Evolutionary conservation across 2,329 filamentous ascomycete species (phyloP).

Genomic region (Pyrenophora graminea): DNA sequence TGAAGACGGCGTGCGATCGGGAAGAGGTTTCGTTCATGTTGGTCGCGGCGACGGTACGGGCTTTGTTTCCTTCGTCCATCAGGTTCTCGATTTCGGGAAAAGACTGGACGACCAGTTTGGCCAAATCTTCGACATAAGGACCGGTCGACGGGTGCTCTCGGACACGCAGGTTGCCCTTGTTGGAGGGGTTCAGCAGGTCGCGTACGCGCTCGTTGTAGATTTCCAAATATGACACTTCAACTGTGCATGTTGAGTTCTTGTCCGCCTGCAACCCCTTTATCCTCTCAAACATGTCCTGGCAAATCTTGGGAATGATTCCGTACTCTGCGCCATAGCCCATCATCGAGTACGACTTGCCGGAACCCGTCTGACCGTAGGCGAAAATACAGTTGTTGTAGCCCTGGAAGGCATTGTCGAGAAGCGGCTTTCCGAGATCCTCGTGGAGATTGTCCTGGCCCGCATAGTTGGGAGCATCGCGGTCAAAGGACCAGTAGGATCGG

Average conservation of each 20-base stretch:
- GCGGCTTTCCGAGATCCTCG: conserved; percentile 81
- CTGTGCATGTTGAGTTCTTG: conserved; percentile 80
- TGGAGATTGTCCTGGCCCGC: conserved; percentile 90
- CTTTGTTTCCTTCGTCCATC: conserved; percentile 99
- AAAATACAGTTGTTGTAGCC: conserved; percentile 99
- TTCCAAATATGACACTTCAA: conserved; percentile 97
- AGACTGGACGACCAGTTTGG: conserved; percentile 89
- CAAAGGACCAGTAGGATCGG: conserved; percentile 97
- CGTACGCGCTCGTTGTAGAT: conserved; percentile 99
- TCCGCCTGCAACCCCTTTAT: conserved; percentile 75
- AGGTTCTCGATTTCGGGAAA: conserved; percentile 95
- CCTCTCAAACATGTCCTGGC: conserved; percentile 93
- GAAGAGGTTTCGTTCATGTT: conserved; percentile 99
- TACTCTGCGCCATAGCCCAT: conserved; percentile 98
- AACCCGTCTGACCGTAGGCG: conserved; percentile 96
- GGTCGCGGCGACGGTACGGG: conserved; percentile 93
- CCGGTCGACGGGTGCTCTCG: conserved; percentile 97
- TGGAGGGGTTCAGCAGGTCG: conserved; percentile 91
- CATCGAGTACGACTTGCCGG: conserved; percentile 99
- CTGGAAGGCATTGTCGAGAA: conserved; percentile 96
- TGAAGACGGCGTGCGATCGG: conserved; percentile 97
- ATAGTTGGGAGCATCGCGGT: conserved; percentile 77
- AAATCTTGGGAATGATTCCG: conserved; percentile 95
- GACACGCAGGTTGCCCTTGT: conserved; percentile 95
- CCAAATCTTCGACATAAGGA: conserved; percentile 96